These are phyloP conservation scores for Acaromyces ingoldii DNA, from an alignment of 1,284 basidiomycete genomes.

Conservation along the genomic window DNA sequence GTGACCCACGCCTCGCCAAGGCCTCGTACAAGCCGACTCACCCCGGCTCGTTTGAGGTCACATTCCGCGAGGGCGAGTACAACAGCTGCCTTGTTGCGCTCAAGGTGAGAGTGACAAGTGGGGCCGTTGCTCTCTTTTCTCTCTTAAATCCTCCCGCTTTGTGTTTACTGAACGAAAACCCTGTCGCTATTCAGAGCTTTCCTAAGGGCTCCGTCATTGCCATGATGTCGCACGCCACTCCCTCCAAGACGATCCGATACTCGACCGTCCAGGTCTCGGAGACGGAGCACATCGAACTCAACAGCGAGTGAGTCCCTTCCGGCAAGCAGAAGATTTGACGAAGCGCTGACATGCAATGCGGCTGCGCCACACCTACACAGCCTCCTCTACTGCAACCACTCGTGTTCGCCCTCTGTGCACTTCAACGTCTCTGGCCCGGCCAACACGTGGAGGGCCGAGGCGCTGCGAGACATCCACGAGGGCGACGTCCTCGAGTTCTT, in stretches of 20 bases:
- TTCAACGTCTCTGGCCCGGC: conserved; percentile 23
- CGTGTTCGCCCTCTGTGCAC: conserved; percentile 37
- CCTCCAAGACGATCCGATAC: conserved; percentile 21
- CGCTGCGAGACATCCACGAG: conserved; percentile 29
- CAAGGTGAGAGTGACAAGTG: conserved; percentile 6
- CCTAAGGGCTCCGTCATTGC: conserved; percentile 25
- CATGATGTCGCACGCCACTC: conserved; percentile 23
- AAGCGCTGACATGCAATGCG: neutral
- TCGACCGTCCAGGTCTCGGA: conserved; percentile 40
- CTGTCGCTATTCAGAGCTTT: conserved; percentile 17
- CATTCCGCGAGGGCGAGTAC: conserved; percentile 42
- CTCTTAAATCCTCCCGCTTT: neutral
- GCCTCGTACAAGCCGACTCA: conserved; percentile 32
- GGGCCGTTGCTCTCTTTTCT: neutral
- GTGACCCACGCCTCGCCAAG: conserved; percentile 24
- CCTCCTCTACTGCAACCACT: conserved; percentile 48
- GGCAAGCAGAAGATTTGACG: neutral
- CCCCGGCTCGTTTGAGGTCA: conserved; percentile 31
- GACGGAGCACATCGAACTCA: conserved; percentile 36
- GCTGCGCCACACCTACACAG: conserved; percentile 6
- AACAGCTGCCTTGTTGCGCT: conserved; percentile 36
- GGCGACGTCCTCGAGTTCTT: conserved; percentile 45
- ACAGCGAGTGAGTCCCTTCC: conserved; percentile 27
- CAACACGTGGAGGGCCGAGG: conserved; percentile 27
- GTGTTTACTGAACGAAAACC: no score